Conservation (phyloP, 2,329 filamentous ascomycete genomes). For the Helotiales sp. region DNA sequence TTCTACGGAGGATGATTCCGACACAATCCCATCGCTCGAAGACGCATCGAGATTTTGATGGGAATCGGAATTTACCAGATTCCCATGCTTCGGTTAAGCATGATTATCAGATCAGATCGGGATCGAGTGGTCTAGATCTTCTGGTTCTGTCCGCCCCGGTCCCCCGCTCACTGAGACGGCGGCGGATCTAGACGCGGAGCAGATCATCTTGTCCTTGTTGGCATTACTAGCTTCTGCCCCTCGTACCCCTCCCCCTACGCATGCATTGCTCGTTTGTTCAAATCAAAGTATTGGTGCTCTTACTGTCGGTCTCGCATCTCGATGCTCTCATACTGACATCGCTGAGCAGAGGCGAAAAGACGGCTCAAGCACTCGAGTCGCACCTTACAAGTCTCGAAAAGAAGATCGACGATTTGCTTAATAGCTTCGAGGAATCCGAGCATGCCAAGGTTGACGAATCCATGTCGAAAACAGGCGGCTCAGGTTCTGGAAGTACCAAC, state of each 20-base stretch:
- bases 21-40: too few species aligned
- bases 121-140: slow-evolving; percentile 6
- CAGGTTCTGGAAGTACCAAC: neutral
- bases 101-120: neutral
- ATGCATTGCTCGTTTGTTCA: neutral
- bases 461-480: slow-evolving; percentile 7
- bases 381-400: slow-evolving; percentile 53
- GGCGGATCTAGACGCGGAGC: neutral
- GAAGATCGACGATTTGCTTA: slow-evolving; percentile 56
- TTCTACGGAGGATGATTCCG: too few species aligned
- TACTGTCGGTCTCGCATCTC: neutral
- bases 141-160: neutral
- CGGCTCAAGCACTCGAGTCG: slow-evolving; percentile 52
- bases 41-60: too few species aligned
- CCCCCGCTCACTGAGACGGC: neutral
- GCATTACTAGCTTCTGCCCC: neutral
- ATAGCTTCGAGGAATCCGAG: slow-evolving; percentile 43
- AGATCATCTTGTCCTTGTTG: neutral
- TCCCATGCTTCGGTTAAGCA: neutral
- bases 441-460: slow-evolving; percentile 20
- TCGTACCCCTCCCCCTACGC: neutral
- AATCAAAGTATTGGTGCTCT: neutral
- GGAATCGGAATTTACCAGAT: too few species aligned
- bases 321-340: neutral
- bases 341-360: slow-evolving; percentile 48